Conservation (phyloP, 2,329 filamentous ascomycete species). For the Colletotrichum higginsianum region DNA sequence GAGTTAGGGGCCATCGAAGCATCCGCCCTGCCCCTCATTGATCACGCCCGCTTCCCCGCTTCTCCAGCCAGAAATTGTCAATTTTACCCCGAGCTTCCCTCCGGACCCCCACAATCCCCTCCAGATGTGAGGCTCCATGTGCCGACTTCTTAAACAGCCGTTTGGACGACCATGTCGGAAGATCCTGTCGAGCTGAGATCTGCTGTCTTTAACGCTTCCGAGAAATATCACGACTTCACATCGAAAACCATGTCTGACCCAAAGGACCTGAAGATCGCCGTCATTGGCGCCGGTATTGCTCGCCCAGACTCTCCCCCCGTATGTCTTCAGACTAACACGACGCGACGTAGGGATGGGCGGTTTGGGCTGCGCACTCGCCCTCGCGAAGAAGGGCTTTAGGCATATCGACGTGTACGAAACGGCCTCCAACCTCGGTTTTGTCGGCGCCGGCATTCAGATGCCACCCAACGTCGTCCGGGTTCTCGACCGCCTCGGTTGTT, state of each 20-base stretch:
- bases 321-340: slow-evolving; percentile 5
- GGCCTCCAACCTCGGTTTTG: slow-evolving; percentile 82
- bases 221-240: slow-evolving; percentile 5
- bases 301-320: neutral
- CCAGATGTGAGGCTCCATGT: slow-evolving; percentile 34
- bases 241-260: slow-evolving; percentile 49
- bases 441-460: slow-evolving; percentile 88
- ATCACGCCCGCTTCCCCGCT: slow-evolving; percentile 34
- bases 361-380: slow-evolving; percentile 77
- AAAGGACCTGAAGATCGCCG: slow-evolving; percentile 58
- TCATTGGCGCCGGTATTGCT: slow-evolving; percentile 63
- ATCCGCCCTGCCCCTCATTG: slow-evolving; percentile 28
- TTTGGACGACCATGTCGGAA: neutral
- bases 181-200: slow-evolving; percentile 1
- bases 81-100: slow-evolving; percentile 24
- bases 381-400: slow-evolving; percentile 83
- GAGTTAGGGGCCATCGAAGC: slow-evolving; percentile 18
- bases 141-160: slow-evolving; percentile 30
- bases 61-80: slow-evolving; percentile 33
- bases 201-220: slow-evolving; percentile 8
- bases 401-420: slow-evolving; percentile 82
- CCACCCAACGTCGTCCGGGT: slow-evolving; percentile 87
- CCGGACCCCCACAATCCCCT: slow-evolving; percentile 35
- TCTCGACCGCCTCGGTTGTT: slow-evolving; percentile 80
- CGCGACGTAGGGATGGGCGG: slow-evolving; percentile 79